Evolutionary conservation across 2,329 filamentous ascomycete genomes (phyloP).

Genomic region (Calonectria hongkongensis): DNA sequence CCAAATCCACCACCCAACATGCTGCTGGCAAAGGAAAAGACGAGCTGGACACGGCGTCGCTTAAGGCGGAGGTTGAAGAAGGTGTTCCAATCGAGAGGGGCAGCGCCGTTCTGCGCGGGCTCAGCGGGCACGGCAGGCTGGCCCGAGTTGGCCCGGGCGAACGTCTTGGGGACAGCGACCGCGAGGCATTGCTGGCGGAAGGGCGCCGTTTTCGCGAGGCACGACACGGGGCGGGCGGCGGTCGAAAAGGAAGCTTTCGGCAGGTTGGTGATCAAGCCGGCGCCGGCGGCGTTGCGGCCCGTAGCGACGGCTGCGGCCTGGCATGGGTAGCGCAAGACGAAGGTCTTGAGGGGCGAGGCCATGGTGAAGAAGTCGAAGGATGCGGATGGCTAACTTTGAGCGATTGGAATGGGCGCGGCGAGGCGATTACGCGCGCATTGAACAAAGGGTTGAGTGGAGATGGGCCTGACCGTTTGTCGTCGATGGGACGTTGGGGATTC

Average conservation of each 20-base stretch:
- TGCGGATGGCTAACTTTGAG: not conserved
- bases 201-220: slow-evolving; percentile 46
- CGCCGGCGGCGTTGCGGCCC: slow-evolving; percentile 39
- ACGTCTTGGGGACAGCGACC: slow-evolving; percentile 42
- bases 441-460: slow-evolving; percentile 45
- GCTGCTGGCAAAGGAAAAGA: slow-evolving; percentile 82
- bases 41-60: slow-evolving; percentile 88
- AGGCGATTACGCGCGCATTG: slow-evolving; percentile 27
- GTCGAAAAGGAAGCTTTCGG: slow-evolving; percentile 57
- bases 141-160: slow-evolving; percentile 48
- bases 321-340: slow-evolving; percentile 58
- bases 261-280: slow-evolving; percentile 51
- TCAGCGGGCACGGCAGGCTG: slow-evolving; percentile 40
- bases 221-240: slow-evolving; percentile 45
- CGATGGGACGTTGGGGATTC: slow-evolving; percentile 39
- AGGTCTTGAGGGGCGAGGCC: slow-evolving; percentile 58
- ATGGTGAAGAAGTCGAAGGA: slow-evolving; percentile 42
- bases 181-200: slow-evolving; percentile 46
- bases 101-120: slow-evolving; percentile 42
- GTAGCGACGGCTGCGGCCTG: slow-evolving; percentile 48
- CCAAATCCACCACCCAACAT: slow-evolving; percentile 77
- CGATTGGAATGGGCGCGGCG: slow-evolving; percentile 19
- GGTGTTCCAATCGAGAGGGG: slow-evolving; percentile 86
- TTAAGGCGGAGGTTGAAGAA: slow-evolving; percentile 94
- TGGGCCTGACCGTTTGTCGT: slow-evolving; percentile 43